Evolutionary conservation across 192 early-diverging fungal species (phyloP).

Genomic region (Coemansia sp.): DNA sequence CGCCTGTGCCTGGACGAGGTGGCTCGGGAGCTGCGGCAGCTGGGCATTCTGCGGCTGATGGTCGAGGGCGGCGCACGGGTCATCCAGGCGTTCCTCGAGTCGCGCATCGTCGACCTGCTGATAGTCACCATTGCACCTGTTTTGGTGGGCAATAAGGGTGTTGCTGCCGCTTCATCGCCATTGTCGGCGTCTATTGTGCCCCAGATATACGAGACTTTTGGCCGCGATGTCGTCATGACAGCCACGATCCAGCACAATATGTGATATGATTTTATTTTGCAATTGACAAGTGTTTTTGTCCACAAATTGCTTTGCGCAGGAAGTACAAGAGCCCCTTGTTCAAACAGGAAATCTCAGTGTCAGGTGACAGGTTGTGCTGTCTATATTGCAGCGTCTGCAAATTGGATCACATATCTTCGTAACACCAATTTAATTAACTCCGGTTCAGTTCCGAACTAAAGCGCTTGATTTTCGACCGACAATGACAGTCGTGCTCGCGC

Average conservation of each 20-base stretch:
- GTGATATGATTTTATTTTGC: too few species aligned
- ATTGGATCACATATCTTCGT: too few species aligned
- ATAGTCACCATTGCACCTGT: constrained; percentile 74
- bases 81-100: constrained; percentile 63
- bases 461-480: too few species aligned
- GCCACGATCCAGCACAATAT: constrained; percentile 20
- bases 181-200: constrained; percentile 11
- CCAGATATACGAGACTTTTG: constrained; percentile 51
- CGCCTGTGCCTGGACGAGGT: constrained; percentile 14
- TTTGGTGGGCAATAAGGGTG: constrained; percentile 61
- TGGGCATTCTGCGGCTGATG: constrained; percentile 66
- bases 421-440: too few species aligned
- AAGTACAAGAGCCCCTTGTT: too few species aligned
- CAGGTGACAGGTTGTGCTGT: not conserved
- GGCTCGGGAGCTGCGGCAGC: constrained; percentile 10
- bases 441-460: too few species aligned
- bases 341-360: too few species aligned
- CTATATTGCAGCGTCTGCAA: not conserved
- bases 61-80: constrained; percentile 85
- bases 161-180: constrained; percentile 38
- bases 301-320: too few species aligned
- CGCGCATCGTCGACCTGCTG: constrained; percentile 7
- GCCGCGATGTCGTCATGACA: constrained; percentile 55
- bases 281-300: too few species aligned
- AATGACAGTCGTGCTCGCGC: not conserved